These are phyloP conservation scores for Moesziomyces parantarcticus DNA, from an alignment of 1,284 basidiomycete genomes.

Conservation along the genomic window DNA sequence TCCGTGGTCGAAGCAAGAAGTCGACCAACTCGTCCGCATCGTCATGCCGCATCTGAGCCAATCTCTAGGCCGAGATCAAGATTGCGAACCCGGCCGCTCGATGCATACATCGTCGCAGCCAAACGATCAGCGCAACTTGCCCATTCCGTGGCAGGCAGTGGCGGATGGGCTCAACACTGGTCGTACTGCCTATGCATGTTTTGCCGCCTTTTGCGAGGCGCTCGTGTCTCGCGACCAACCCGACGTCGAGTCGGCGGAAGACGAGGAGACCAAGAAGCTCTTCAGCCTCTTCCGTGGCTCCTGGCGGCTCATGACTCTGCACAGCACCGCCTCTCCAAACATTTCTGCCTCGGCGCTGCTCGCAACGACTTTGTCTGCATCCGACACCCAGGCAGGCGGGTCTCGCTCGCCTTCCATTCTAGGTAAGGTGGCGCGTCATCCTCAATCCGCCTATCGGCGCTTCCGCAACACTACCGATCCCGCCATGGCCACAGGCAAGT, in stretches of 20 bases:
- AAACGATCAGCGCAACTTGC: background rate
- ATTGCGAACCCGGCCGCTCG: no score
- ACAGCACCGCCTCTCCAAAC: slow-evolving; percentile 12
- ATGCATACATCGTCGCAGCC: background rate
- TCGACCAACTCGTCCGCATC: slow-evolving; percentile 14
- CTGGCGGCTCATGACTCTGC: slow-evolving; percentile 42
- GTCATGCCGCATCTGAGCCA: slow-evolving; percentile 17
- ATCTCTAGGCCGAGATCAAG: background rate
- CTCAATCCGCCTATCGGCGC: slow-evolving; percentile 24
- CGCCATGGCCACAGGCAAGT: slow-evolving; percentile 28
- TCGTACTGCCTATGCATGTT: slow-evolving; percentile 36
- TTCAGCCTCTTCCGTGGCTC: slow-evolving; percentile 39
- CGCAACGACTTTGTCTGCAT: background rate
- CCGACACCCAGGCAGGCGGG: background rate
- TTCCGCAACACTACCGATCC: slow-evolving; percentile 39
- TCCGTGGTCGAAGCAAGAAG: slow-evolving; percentile 19
- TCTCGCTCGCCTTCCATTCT: slow-evolving; percentile 10
- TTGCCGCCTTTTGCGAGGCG: slow-evolving; percentile 22
- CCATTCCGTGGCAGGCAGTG: slow-evolving; percentile 30
- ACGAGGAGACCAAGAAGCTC: slow-evolving; percentile 25
- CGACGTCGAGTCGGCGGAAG: slow-evolving; percentile 22
- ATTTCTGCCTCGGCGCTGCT: slow-evolving; percentile 8
- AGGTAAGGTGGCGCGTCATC: slow-evolving; percentile 29
- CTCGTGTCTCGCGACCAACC: slow-evolving; percentile 29
- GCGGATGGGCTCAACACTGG: slow-evolving; percentile 19